Base-by-base conservation (phyloP, 1,284 basidiomycete species). In the Apiotrichum porosum region DNA sequence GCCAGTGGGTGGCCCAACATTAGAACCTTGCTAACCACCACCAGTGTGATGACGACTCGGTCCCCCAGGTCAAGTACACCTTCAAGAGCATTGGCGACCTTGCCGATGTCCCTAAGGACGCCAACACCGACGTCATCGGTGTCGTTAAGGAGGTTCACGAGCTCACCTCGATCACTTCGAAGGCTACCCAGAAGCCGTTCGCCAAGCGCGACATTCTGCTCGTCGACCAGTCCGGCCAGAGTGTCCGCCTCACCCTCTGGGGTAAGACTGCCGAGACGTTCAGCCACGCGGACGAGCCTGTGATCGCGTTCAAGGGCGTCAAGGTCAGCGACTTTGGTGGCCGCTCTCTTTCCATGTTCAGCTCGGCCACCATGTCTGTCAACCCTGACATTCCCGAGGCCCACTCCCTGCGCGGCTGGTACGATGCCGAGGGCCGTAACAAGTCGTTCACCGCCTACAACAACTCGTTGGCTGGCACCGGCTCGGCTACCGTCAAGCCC, bases 311-410 rank as follows among this genome's bases (percentile, higher is more conserved):
- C 80, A 97, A 95, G 75, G 88, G 90, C 19, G 89, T 91, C 62
- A 93, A 87, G 73, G 90, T 98, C 34, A 84, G 90, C 34, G 94
- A 97, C 61, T 99, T 89, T 69, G 87, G 87, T 62, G 94, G 93
- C 79, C 81, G 88, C 46, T 86, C 80, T 1, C 78, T 97, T 37
- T 90, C 88, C 21, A 82, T 82, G 78, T 74, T 80, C 52, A 80
- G 79, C 57, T 78, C 78, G 9, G 82, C 81, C 44, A 82, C 83
- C 21, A 87, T 97, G 83, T 75, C 80, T 9, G 68, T 90, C 63
- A 87, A 93, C 63, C 94, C 94, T 3, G 91, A 97, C 58, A 87
- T 93, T 22, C 79, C 82, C 22, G 88, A 94, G 59, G 85, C 88
- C 1, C 88, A 93, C 69, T 72, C 78, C 1, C 79, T 98, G 28